These are phyloP conservation scores for Microcyclosporella mali DNA, from an alignment of 2,329 filamentous ascomycete species.

Conservation along the genomic window DNA sequence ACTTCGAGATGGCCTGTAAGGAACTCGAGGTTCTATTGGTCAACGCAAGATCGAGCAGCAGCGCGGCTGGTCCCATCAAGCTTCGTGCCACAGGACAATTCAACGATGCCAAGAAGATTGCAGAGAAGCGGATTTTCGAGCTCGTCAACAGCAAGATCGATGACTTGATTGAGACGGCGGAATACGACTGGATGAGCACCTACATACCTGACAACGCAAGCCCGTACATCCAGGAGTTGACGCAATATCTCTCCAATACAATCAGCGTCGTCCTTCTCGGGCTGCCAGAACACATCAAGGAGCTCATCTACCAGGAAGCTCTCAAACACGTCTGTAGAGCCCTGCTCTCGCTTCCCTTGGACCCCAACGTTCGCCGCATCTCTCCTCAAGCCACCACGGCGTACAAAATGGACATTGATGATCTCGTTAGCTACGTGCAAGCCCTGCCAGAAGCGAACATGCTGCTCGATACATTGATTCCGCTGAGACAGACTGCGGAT, in stretches of 20 bases:
- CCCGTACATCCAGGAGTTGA: slow-evolving; percentile 93
- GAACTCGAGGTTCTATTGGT: slow-evolving; percentile 84
- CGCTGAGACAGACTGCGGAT: slow-evolving; percentile 85
- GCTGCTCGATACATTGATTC: slow-evolving; percentile 80
- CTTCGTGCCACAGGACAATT: slow-evolving; percentile 83
- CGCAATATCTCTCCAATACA: slow-evolving; percentile 86
- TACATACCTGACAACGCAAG: slow-evolving; percentile 66
- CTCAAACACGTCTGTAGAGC: slow-evolving; percentile 76
- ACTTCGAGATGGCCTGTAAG: slow-evolving; percentile 88
- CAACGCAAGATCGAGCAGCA: slow-evolving; percentile 73
- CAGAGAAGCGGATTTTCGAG: slow-evolving; percentile 96
- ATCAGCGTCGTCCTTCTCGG: slow-evolving; percentile 93
- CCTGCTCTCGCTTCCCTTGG: slow-evolving; percentile 58
- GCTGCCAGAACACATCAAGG: slow-evolving; percentile 91
- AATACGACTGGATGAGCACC: slow-evolving; percentile 80
- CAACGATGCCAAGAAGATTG: slow-evolving; percentile 83
- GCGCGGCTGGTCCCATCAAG: slow-evolving; percentile 71
- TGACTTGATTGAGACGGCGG: slow-evolving; percentile 90
- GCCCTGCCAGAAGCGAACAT: slow-evolving; percentile 75
- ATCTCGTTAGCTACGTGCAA: slow-evolving; percentile 79
- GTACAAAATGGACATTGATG: slow-evolving; percentile 74
- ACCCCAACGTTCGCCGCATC: slow-evolving; percentile 73
- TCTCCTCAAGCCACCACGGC: slow-evolving; percentile 78
- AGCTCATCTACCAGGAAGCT: slow-evolving; percentile 95
- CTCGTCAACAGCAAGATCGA: slow-evolving; percentile 98